Percentiles rank a stretch among this genome's conserved stretches.
Evolutionary conservation across 2,329 filamentous ascomycete genomes (phyloP).

Genomic region (Epicoccum nigrum): DNA sequence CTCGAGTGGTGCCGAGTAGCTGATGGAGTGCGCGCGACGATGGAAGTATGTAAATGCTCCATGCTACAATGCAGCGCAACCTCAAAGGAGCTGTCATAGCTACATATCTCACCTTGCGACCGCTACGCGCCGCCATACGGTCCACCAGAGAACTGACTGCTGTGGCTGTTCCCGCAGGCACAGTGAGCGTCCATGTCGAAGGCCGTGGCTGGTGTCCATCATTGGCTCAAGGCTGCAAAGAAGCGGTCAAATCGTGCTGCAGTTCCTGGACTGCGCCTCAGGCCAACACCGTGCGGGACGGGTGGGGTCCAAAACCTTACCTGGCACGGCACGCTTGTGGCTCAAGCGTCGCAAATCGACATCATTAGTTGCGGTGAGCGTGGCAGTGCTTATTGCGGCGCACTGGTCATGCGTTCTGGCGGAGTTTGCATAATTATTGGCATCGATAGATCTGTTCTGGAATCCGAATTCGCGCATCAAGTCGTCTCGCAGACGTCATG

Average conservation of each 20-base stretch:
- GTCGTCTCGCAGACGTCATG: slow-evolving; percentile 8
- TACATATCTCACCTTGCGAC: slow-evolving; percentile 8
- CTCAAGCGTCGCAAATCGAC: slow-evolving; percentile 8
- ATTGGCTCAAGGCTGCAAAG: slow-evolving; percentile 8
- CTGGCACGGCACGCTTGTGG: slow-evolving; percentile 15
- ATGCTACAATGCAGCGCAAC: slow-evolving; percentile 9
- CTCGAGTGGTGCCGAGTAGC: background rate
- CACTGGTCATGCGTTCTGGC: slow-evolving; percentile 20
- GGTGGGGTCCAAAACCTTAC: slow-evolving; percentile 16
- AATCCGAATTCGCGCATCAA: background rate
- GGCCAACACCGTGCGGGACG: slow-evolving; percentile 4
- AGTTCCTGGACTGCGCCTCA: slow-evolving; percentile 15
- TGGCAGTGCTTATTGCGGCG: slow-evolving; percentile 16
- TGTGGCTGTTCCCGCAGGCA: slow-evolving; percentile 16
- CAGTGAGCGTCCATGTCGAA: slow-evolving; percentile 5
- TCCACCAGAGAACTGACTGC: background rate
- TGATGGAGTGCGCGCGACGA: background rate
- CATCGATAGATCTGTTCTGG: background rate
- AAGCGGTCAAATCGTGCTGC: slow-evolving; percentile 16
- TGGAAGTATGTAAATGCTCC: slow-evolving; percentile 1
- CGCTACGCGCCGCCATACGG: slow-evolving; percentile 11
- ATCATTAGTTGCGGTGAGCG: slow-evolving; percentile 5
- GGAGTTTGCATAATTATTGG: slow-evolving; percentile 12
- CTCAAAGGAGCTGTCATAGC: background rate
- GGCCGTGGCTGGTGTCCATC: slow-evolving; percentile 5